Conservation (phyloP, 2,329 filamentous ascomycete genomes). For the Cladosporium sp. region DNA sequence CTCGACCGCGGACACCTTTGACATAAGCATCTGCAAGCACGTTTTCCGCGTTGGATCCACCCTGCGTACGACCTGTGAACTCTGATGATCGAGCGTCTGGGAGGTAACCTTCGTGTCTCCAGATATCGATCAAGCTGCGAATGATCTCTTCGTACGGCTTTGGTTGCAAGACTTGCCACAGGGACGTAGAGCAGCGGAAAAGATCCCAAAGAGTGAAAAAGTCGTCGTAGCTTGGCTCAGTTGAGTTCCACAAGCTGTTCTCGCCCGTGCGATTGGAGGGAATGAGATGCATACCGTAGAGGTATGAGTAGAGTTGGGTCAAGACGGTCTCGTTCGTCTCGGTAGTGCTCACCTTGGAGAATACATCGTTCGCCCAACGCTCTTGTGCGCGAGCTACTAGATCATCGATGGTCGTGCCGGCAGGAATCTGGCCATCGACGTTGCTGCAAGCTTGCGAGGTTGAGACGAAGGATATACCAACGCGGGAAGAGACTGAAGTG, state of each 20-base stretch:
- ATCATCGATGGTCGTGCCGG: constrained; percentile 7
- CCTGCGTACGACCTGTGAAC: constrained; percentile 65
- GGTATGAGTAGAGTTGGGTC: constrained; percentile 52
- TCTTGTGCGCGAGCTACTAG: constrained; percentile 36
- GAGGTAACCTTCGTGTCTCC: constrained; percentile 61
- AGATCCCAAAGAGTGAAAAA: constrained; percentile 68
- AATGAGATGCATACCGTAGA: constrained; percentile 66
- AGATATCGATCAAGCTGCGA: constrained; percentile 65
- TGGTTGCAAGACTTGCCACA: constrained; percentile 64
- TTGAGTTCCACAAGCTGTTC: constrained; percentile 60
- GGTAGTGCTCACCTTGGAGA: constrained; percentile 53
- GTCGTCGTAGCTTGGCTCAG: constrained; percentile 67
- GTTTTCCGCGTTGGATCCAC: constrained; percentile 67
- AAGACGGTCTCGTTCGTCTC: constrained; percentile 20
- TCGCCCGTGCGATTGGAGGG: constrained; percentile 68
- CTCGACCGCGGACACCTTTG: constrained; percentile 59
- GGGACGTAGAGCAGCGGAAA: constrained; percentile 61
- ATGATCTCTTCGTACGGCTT: constrained; percentile 61
- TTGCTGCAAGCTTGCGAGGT: constrained; percentile 56
- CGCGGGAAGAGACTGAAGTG: constrained; percentile 45
- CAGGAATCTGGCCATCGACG: constrained; percentile 55
- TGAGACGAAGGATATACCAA: constrained; percentile 66
- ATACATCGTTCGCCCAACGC: constrained; percentile 58
- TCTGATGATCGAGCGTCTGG: constrained; percentile 67
- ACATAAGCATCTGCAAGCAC: constrained; percentile 69